Evolutionary conservation across 768 basidiomycete genomes (phyloP), one percentile per base, ranked within the genome.

Genomic region (Boletus subparvulus): DNA sequence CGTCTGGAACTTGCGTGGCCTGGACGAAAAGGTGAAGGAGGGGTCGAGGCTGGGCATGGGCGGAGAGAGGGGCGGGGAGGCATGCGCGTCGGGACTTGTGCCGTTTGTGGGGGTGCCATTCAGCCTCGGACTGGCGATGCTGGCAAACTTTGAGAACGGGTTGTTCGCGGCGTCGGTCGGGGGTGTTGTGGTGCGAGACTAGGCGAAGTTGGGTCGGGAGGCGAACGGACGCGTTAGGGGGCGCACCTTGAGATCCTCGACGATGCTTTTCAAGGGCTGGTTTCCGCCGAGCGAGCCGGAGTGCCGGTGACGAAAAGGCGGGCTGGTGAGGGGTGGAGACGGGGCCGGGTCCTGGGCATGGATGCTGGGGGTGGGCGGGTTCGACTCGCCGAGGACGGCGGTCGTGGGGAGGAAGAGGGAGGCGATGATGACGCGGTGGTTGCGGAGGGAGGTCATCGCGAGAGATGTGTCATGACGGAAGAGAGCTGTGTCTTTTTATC

Each of bases 381-480:
- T 69, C 0, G 84, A 83, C 55, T 75, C 74, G 68, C 81, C 84
- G 41, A 84, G 74, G 44, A 85, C 82, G 42, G 83, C 83, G 37
- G 90, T 88, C 56, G 82, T 83, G 37, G 91, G 91, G 36, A 92
- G 83, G 68, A 93, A 92, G 56, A 92, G 84, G n/a, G 88, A 87
- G 16, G 90, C 91, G 69, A 93, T 85, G 70, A 92, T 77, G 52
- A 88, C 79, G 33, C 91, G 78, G 70, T 89, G 87, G 72, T 83
- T 83, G 53, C 86, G 79, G 66, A 90, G 81, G 37, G 88, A 85
- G 68, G 79, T 80, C 89, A 90, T 90, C 10, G 32, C 32, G 32
- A 32, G 32, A 32, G 10, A 32, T 32, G 30, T 10, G 30, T 32
- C 30, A 50, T 50, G 49, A 13, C 30, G 8, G 28, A 12, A 24